Conservation (phyloP, 495 filamentous ascomycete species). For the Aspergillus funiculosus region DNA sequence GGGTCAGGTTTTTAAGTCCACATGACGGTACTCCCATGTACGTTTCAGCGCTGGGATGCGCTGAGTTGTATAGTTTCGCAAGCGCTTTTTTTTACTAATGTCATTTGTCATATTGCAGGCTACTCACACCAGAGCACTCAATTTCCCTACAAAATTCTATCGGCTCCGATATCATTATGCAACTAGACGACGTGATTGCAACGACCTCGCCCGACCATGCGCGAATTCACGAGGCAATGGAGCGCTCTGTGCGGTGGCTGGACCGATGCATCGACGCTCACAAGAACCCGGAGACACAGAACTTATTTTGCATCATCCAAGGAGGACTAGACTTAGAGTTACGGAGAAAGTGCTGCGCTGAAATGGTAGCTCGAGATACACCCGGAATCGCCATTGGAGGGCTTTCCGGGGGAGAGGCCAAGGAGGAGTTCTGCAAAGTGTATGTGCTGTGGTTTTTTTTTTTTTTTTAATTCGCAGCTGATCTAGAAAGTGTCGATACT, state of each 20-base stretch:
- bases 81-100: background rate
- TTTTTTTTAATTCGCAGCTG: constrained; percentile 3
- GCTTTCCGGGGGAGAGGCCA: constrained; percentile 77
- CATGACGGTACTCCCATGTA: constrained; percentile 94
- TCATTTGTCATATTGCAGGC: constrained; percentile 33
- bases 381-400: constrained; percentile 97
- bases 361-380: constrained; percentile 88
- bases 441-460: constrained; percentile 23
- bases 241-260: constrained; percentile 95
- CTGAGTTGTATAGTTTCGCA: no score
- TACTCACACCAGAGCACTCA: constrained; percentile 94
- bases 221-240: constrained; percentile 91
- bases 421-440: constrained; percentile 58
- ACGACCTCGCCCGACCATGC: constrained; percentile 84
- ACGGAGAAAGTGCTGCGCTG: constrained; percentile 72
- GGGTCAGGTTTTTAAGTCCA: constrained; percentile 87
- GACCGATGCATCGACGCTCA: constrained; percentile 94
- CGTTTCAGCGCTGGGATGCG: no score
- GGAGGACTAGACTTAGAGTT: constrained; percentile 90
- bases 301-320: constrained; percentile 97
- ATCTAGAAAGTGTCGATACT: constrained; percentile 58
- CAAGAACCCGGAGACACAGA: constrained; percentile 74
- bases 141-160: constrained; percentile 95
- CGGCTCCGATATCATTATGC: constrained; percentile 98
- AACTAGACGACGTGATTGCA: constrained; percentile 93